Base-by-base conservation (phyloP, 139 green algal genomes). In the Penium margaritaceum region DNA sequence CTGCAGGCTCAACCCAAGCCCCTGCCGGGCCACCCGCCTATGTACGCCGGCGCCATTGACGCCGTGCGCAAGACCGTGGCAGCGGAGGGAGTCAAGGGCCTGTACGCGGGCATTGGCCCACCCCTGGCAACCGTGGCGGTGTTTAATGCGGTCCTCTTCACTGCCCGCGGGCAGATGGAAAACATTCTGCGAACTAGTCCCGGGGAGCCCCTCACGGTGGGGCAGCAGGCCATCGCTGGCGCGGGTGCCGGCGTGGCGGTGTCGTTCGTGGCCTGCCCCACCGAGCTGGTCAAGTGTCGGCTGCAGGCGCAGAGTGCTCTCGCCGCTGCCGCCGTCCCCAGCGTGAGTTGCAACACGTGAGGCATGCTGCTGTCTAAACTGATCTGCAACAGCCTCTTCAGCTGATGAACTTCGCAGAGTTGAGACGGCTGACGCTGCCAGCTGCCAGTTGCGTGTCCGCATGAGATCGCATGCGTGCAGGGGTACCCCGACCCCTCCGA, bases 271-370 rank as follows among this genome's bases (percentile, higher is more conserved):
- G 88, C 89, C 9, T 89, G 78, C 46, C 89, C 89, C 7, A 94
- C 88, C 5, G 89, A 94, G 77, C 86, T 95, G 36, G 69, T 94
- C 53, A 94, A 94, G 75, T 94, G 89, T 82, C 64, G 89, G 32
- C 73, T 94, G 44, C 89, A 94, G 63, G 87, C 85, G 9, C 85
- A 90, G 54, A 73, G 61, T 19, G 80, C 54, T 54, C 51, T 73
- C 32, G 41, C 66, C 1, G 21, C 66, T 24, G 47, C 47, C 14
- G n/a, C 47, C 2, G n/a, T 60, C 47, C 47, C n/a, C n/a, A n/a
- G n/a, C n/a, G n/a, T n/a, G n/a, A n/a, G n/a, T n/a, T n/a, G n/a
- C n/a, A n/a, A n/a, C n/a, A n/a, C n/a, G n/a, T n/a, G n/a, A n/a
- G n/a, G n/a, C n/a, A n/a, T n/a, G n/a, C n/a, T n/a, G n/a, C n/a